Evolutionary conservation across 768 basidiomycete species (phyloP).

Genomic region (Pulveroboletus ravenelii): DNA sequence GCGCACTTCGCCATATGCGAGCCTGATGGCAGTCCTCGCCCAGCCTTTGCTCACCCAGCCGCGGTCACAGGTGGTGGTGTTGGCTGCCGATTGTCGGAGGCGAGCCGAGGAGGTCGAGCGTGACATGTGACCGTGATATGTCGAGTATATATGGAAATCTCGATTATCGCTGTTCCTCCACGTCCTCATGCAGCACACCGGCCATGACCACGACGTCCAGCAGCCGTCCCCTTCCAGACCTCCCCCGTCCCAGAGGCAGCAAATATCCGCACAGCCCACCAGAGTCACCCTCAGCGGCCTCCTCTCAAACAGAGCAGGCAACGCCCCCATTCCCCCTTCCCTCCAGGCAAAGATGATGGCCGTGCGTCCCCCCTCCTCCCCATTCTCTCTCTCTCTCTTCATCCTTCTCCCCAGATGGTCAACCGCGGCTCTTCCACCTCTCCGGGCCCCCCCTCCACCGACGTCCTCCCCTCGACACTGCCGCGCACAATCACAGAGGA

Average conservation of each 20-base stretch:
- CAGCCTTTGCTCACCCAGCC: too few relatives aligned
- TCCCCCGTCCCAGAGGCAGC: slow-evolving; percentile 11
- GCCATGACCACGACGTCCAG: slow-evolving; percentile 10
- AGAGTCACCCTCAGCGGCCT: slow-evolving; percentile 37
- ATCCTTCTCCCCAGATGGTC: slow-evolving; percentile 41
- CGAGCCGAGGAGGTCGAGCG: too few relatives aligned
- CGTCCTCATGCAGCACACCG: slow-evolving; percentile 24
- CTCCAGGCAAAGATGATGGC: slow-evolving; percentile 94
- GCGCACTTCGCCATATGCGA: too few relatives aligned
- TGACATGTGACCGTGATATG: slow-evolving; percentile 19
- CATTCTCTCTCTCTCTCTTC: slow-evolving; percentile 4
- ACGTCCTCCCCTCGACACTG: slow-evolving; percentile 35
- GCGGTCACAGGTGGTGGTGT: too few relatives aligned
- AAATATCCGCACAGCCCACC: slow-evolving; percentile 1
- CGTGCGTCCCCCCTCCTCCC: slow-evolving; percentile 39
- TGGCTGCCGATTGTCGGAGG: too few relatives aligned
- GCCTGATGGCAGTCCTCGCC: too few relatives aligned
- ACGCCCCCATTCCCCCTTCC: slow-evolving; percentile 79
- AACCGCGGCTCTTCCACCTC: slow-evolving; percentile 34
- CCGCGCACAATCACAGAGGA: slow-evolving; percentile 32
- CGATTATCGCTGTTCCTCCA: slow-evolving; percentile 29
- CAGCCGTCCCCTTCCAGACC: neutral
- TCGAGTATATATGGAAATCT: slow-evolving; percentile 33
- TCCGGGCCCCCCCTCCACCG: slow-evolving; percentile 18
- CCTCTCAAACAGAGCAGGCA: slow-evolving; percentile 39